Evolutionary conservation across 768 basidiomycete genomes (phyloP), one percentile per base, ranked within the genome.

Genomic region (Cyathus striatus): DNA sequence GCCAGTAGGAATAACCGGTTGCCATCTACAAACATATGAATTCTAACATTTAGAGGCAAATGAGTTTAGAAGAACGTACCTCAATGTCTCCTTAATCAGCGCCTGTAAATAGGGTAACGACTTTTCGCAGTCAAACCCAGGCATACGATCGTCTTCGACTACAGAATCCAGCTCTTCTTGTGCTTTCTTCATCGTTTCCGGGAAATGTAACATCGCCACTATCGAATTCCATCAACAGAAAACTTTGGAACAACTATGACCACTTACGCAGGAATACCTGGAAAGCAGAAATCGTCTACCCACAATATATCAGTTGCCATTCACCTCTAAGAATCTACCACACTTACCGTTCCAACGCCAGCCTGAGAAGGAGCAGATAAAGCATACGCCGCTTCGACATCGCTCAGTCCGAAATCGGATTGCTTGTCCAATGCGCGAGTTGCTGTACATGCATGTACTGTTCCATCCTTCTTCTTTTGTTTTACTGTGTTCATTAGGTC

Each of bases 361-460:
- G 60, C 63, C 12, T 53, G 43, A 38, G 57, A 62, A 1, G 62
- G 63, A 2, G 61, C 56, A 3, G 57, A 59, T 13, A 60, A 50
- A 5, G 57, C 57, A 45, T 69, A 75, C 0, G 72, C 70, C 45
- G 65, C 66, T 49, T 72, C 72, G 13, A 68, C 55, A n/a, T 23
- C 41, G 25, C 33, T 39, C 27, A 36, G 32, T 21, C 34, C 34
- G 33, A 49, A 49, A 23, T 49, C 40, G 6, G n/a, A 20, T 16
- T 45, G 40, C 18, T 38, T 39, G 20, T 39, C 20, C 41, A 44
- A 40, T 6, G 48, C 48, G 21, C 66, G 62, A 32, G 48, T 63
- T 1, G 64, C 64, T 42, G 70, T 72, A 23, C 68, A 59, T 3
- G 59, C 49, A 17, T 52, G 53, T 0, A 58, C 58, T 0, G 47